Conservation (phyloP, 371 early-diverging fungal genomes). For the Mucor saturninus region DNA sequence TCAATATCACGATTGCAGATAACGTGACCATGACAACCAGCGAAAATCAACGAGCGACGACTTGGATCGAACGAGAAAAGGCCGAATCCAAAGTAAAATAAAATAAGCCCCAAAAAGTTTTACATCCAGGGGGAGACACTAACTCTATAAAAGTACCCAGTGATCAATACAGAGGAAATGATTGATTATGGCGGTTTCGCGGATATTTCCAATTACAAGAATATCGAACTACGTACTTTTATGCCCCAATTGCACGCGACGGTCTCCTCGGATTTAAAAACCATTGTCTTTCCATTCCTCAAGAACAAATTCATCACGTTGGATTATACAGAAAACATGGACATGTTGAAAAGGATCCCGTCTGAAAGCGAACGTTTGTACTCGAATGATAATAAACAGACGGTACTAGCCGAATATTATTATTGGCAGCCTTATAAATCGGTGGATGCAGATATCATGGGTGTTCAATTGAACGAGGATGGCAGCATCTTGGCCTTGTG, state of each 20-base stretch:
- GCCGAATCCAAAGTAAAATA: slow-evolving; percentile 19
- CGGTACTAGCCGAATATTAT: slow-evolving; percentile 33
- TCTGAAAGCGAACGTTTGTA: slow-evolving; percentile 30
- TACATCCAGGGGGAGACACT: too few relatives aligned
- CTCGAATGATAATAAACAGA: slow-evolving; percentile 16
- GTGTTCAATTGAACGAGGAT: slow-evolving; percentile 32
- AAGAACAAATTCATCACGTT: slow-evolving; percentile 40
- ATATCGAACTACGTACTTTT: neutral
- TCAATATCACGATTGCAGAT: slow-evolving; percentile 38
- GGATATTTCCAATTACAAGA: slow-evolving; percentile 29
- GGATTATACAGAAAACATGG: slow-evolving; percentile 38
- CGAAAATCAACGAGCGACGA: slow-evolving; percentile 1
- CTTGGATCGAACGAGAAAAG: slow-evolving; percentile 27
- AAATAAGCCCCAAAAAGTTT: too few relatives aligned
- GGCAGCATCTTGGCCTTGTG: slow-evolving; percentile 41
- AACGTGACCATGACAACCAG: slow-evolving; percentile 12
- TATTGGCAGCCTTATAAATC: slow-evolving; percentile 30
- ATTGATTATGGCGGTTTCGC: slow-evolving; percentile 42
- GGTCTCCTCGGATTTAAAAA: slow-evolving; percentile 31
- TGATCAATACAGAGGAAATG: slow-evolving; percentile 28
- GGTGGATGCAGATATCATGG: slow-evolving; percentile 31
- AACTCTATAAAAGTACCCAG: slow-evolving; percentile 24
- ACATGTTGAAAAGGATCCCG: slow-evolving; percentile 26
- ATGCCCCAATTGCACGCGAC: slow-evolving; percentile 20
- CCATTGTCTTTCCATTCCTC: slow-evolving; percentile 38